Percentiles rank a stretch among this genome's conserved stretches.
These are phyloP conservation scores for Sphagnum magellanicum DNA, from an alignment of 228 moss, liverwort and hornwort species.

Conservation along the genomic window DNA sequence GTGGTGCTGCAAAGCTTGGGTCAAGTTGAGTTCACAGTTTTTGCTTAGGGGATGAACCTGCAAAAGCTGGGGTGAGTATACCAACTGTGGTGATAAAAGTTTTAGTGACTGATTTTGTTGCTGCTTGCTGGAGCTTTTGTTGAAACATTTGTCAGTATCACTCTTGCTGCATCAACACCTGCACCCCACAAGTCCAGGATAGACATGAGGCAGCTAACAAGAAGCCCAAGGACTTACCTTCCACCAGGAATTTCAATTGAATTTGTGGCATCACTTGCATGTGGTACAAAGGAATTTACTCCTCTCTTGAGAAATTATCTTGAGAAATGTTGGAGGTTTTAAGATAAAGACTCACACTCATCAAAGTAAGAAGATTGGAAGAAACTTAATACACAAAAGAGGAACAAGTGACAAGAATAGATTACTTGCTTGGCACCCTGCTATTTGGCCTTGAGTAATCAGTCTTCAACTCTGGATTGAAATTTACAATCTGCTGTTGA, in stretches of 20 bases:
- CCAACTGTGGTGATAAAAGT: slow-evolving; percentile 72
- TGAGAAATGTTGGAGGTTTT: too few relatives aligned
- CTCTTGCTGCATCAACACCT: slow-evolving; percentile 68
- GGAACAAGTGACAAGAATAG: neutral
- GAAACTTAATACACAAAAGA: too few relatives aligned
- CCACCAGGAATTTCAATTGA: too few relatives aligned
- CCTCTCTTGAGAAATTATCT: too few relatives aligned
- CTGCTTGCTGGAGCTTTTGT: slow-evolving; percentile 22
- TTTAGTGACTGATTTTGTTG: slow-evolving; percentile 75
- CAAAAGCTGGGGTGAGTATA: slow-evolving; percentile 84
- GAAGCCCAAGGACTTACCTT: too few relatives aligned
- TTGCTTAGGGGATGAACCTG: slow-evolving; percentile 93
- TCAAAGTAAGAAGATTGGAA: too few relatives aligned
- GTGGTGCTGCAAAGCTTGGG: slow-evolving; percentile 39
- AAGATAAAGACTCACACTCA: too few relatives aligned
- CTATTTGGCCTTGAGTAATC: slow-evolving; percentile 72
- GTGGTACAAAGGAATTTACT: too few relatives aligned
- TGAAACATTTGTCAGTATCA: slow-evolving; percentile 62
- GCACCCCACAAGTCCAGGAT: neutral
- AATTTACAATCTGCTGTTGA: slow-evolving; percentile 55
- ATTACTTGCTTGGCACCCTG: slow-evolving; percentile 50
- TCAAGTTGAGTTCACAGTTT: slow-evolving; percentile 90
- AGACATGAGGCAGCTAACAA: too few relatives aligned
- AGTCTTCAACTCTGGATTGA: slow-evolving; percentile 46
- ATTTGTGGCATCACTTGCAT: too few relatives aligned